Percentiles rank a stretch among this genome's conserved stretches.
Evolutionary conservation across 2,329 filamentous ascomycete genomes (phyloP).

Genomic region (Exophiala oligosperma): DNA sequence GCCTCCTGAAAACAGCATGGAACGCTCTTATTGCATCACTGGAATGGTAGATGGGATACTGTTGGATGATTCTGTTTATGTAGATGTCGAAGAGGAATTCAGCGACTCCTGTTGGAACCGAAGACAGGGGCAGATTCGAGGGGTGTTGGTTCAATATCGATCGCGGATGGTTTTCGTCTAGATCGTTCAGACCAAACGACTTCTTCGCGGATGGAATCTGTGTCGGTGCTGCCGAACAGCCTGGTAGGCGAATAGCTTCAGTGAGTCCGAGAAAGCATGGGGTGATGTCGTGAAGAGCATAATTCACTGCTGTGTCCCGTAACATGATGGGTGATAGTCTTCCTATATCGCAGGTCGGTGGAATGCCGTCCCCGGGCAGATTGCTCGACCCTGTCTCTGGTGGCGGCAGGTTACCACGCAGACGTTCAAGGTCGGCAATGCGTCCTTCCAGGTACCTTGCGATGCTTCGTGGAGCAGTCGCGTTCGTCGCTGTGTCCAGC

Average conservation of each 20-base stretch:
- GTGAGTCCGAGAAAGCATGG: slow-evolving; percentile 8
- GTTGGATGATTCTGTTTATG: slow-evolving; percentile 8
- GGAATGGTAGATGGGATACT: slow-evolving; percentile 10
- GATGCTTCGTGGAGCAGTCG: slow-evolving; percentile 6
- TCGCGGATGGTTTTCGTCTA: slow-evolving; percentile 10
- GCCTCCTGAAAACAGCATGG: background rate
- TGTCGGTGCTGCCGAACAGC: slow-evolving; percentile 8
- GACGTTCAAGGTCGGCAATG: slow-evolving; percentile 7
- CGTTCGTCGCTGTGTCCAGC: slow-evolving; percentile 4
- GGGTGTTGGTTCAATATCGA: slow-evolving; percentile 10
- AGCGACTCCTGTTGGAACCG: slow-evolving; percentile 4
- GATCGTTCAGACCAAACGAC: slow-evolving; percentile 5
- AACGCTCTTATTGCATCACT: background rate
- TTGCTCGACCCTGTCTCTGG: background rate
- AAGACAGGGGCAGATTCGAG: slow-evolving; percentile 2
- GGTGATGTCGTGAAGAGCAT: slow-evolving; percentile 5
- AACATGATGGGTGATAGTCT: background rate
- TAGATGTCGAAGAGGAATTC: slow-evolving; percentile 12
- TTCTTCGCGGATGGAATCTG: slow-evolving; percentile 12
- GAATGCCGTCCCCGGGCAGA: background rate
- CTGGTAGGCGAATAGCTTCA: background rate
- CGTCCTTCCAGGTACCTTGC: slow-evolving; percentile 6
- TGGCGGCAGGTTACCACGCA: background rate
- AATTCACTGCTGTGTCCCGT: background rate
- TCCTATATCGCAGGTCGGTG: background rate